Conservation (phyloP, 805 yeast genomes). For the Millerozyma acaciae region DNA sequence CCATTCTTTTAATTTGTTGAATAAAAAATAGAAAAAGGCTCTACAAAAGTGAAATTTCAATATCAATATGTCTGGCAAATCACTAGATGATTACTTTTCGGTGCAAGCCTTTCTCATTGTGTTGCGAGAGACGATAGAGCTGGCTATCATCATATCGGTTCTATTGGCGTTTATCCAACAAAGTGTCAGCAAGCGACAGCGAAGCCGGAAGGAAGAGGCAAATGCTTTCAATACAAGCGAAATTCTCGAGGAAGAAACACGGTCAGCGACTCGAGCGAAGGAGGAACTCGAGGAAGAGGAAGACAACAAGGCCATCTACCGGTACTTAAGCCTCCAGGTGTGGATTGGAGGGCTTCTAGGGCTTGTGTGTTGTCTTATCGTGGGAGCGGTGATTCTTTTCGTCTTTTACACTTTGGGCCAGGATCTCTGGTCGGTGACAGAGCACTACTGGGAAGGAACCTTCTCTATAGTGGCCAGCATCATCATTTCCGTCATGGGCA, state of each 20-base stretch:
- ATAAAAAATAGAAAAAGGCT: too few species aligned
- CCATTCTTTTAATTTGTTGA: too few species aligned
- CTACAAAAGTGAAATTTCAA: too few species aligned
- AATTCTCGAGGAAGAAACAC: background rate
- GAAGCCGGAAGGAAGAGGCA: background rate
- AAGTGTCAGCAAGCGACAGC: conserved; percentile 32
- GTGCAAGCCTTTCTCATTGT: conserved; percentile 73
- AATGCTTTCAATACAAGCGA: background rate
- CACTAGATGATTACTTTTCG: conserved; percentile 61
- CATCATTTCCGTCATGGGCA: conserved; percentile 45
- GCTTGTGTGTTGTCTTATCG: conserved; percentile 32
- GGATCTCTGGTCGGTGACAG: conserved; percentile 44
- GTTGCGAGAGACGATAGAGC: conserved; percentile 69
- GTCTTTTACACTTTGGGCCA: conserved; percentile 40
- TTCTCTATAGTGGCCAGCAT: conserved; percentile 43
- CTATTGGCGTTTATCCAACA: conserved; percentile 68
- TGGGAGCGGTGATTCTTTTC: conserved; percentile 37
- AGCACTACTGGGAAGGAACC: conserved; percentile 47
- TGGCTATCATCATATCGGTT: conserved; percentile 72
- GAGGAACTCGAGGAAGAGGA: background rate
- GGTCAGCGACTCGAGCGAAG: background rate
- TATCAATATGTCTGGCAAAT: too few species aligned
- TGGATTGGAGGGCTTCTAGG: conserved; percentile 45
- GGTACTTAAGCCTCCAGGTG: conserved; percentile 33
- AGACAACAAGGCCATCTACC: conserved; percentile 7